Conservation (phyloP, 257 asterid genomes). For the Nicotiana obtusifolia region DNA sequence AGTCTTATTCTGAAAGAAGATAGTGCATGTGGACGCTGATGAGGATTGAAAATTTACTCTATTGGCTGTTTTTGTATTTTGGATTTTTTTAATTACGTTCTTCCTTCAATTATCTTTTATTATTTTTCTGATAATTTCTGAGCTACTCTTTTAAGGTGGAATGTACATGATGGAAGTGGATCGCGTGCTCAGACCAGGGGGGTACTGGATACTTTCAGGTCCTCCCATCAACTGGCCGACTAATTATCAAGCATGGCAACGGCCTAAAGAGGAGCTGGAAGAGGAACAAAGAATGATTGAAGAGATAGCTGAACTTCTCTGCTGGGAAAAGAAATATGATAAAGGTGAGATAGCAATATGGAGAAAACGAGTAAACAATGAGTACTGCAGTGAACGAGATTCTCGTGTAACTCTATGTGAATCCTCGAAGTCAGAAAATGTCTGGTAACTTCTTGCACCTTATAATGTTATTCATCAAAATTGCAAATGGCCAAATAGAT, state of each 20-base stretch:
- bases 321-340: constrained; percentile 40
- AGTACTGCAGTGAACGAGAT: constrained; percentile 26
- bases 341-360: constrained; percentile 38
- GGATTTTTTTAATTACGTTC: not conserved
- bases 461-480: not conserved
- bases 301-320: constrained; percentile 30
- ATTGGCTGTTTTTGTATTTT: not conserved
- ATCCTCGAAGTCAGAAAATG: constrained; percentile 17
- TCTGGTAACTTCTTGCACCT: constrained; percentile 24
- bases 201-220: constrained; percentile 45
- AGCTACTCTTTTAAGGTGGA: constrained; percentile 22
- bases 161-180: constrained; percentile 37
- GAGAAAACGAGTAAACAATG: constrained; percentile 30
- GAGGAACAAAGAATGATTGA: constrained; percentile 35
- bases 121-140: not conserved
- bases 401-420: constrained; percentile 25
- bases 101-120: not conserved
- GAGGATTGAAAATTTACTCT: not conserved
- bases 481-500: not conserved
- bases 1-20: not conserved
- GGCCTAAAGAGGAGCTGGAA: constrained; percentile 28
- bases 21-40: not conserved
- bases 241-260: constrained; percentile 27
- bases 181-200: constrained; percentile 42
- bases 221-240: constrained; percentile 41